Conservation (phyloP, 2,329 filamentous ascomycete species). For the Alternaria burnsii region DNA sequence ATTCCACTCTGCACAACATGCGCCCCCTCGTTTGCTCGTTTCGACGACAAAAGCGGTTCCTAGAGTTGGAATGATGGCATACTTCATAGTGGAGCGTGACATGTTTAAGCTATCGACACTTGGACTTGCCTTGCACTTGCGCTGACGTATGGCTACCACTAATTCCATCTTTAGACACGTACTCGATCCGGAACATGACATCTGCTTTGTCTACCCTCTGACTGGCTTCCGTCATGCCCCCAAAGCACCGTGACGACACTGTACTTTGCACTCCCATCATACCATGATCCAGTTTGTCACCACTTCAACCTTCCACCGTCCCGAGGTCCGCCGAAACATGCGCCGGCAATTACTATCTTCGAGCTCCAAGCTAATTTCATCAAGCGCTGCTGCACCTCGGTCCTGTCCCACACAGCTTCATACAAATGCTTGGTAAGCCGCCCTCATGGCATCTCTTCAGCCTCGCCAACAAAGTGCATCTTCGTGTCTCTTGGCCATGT, state of each 20-base stretch:
- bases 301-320: not conserved
- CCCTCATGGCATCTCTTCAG: not conserved
- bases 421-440: conserved; percentile 3
- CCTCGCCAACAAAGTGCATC: not conserved
- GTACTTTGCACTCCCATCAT: conserved; percentile 1
- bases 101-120: not conserved
- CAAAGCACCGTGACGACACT: conserved; percentile 17
- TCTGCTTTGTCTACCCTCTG: not conserved
- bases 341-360: conserved; percentile 3
- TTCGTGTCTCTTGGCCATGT: not conserved
- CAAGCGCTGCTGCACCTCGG: conserved; percentile 8
- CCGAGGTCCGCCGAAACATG: conserved; percentile 4
- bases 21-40: no score
- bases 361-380: conserved; percentile 6
- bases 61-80: not conserved
- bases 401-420: conserved; percentile 2
- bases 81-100: not conserved
- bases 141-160: not conserved
- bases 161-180: not conserved
- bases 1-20: not conserved
- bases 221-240: not conserved
- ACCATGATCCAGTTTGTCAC: not conserved
- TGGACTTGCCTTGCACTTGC: not conserved
- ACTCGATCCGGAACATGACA: not conserved
- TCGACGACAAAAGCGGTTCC: no score